phyloP scores from a whole-genome alignment of 352 stramenopile genomes.

The Pythium rishiriense region DNA sequence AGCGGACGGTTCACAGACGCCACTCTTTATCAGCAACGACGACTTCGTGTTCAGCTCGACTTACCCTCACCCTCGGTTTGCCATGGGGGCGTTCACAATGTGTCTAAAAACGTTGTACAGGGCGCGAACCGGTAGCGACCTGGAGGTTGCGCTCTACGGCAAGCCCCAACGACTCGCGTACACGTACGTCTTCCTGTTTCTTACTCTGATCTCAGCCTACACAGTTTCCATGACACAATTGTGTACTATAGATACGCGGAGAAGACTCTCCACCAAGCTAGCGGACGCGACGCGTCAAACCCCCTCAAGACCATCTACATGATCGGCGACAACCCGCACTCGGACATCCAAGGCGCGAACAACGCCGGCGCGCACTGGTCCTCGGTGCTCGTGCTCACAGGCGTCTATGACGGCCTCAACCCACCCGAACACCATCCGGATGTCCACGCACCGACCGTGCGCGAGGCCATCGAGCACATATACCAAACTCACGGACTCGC shows the following conservation, averaged over 20 bases:
- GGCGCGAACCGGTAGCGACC: slow-evolving; percentile 48
- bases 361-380: slow-evolving; percentile 75
- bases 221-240: background rate
- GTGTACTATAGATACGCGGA: slow-evolving; percentile 23
- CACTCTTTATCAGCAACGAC: slow-evolving; percentile 83
- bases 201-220: background rate
- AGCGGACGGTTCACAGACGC: slow-evolving; percentile 54
- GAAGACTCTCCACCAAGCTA: slow-evolving; percentile 51
- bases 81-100: slow-evolving; percentile 75
- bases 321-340: slow-evolving; percentile 85
- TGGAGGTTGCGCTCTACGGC: slow-evolving; percentile 74
- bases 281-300: slow-evolving; percentile 29
- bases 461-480: slow-evolving; percentile 70
- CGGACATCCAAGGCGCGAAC: slow-evolving; percentile 87
- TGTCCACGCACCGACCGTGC: slow-evolving; percentile 54
- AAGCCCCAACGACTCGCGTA: slow-evolving; percentile 83
- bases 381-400: slow-evolving; percentile 85
- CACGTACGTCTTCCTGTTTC: slow-evolving; percentile 40
- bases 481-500: slow-evolving; percentile 54
- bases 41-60: slow-evolving; percentile 85
- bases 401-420: slow-evolving; percentile 64
- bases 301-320: slow-evolving; percentile 69
- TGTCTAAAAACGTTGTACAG: slow-evolving; percentile 73
- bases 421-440: slow-evolving; percentile 61
- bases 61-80: slow-evolving; percentile 78